Conservation (phyloP, 2,329 filamentous ascomycete species). For the Aspergillaceae sp. region DNA sequence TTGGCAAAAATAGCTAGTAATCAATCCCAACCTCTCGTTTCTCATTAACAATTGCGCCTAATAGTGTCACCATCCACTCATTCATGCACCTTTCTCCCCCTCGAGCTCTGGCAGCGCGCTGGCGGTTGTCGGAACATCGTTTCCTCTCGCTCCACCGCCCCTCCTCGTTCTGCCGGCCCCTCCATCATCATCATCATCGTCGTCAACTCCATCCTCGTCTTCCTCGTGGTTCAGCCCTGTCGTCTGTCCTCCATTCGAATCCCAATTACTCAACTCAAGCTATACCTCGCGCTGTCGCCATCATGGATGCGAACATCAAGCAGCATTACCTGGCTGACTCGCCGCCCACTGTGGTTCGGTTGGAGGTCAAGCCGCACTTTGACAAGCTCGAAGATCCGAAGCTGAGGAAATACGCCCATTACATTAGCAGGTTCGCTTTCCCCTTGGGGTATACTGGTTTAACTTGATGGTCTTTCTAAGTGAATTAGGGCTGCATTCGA, state of each 20-base stretch:
- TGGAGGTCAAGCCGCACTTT: constrained; percentile 91
- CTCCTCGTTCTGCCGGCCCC: constrained; percentile 8
- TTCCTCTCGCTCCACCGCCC: constrained; percentile 9
- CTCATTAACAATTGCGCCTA: neutral
- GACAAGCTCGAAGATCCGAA: constrained; percentile 49
- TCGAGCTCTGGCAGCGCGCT: constrained; percentile 12
- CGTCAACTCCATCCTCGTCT: constrained; percentile 8
- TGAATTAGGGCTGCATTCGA: constrained; percentile 60
- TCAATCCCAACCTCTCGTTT: too few species aligned
- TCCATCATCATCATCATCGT: constrained; percentile 8
- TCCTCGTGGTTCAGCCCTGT: constrained; percentile 6
- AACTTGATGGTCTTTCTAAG: neutral
- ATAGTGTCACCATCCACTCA: neutral
- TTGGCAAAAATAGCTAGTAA: too few species aligned
- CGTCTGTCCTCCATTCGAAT: constrained; percentile 8
- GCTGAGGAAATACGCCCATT: constrained; percentile 86
- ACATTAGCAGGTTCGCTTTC: constrained; percentile 56
- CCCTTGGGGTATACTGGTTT: neutral
- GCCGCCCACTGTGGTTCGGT: constrained; percentile 76
- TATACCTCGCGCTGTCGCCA: constrained; percentile 7
- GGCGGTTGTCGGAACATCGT: constrained; percentile 11
- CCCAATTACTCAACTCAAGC: constrained; percentile 8
- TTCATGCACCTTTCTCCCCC: constrained; percentile 12
- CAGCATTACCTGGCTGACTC: constrained; percentile 80
- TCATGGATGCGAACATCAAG: constrained; percentile 35